Base-by-base conservation (phyloP, 768 basidiomycete species). In the Auricularia sp. region DNA sequence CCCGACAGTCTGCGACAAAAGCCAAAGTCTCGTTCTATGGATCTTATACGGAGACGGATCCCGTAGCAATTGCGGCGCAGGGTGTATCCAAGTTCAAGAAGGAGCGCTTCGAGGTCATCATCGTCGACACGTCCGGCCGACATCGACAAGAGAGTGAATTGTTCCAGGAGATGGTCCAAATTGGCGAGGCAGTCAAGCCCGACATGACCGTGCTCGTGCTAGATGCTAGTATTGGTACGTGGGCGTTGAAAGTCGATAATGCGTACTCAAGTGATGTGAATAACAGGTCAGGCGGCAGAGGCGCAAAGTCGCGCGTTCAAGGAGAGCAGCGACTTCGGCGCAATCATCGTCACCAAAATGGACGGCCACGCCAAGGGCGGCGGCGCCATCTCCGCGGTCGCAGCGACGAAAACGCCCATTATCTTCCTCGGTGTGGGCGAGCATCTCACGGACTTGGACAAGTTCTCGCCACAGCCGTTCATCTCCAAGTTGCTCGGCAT, bases 1-100 rank as follows among this genome's bases (percentile, higher is more conserved):
- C 97, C 11, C 88, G 97, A 72, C 97, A 99, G 78, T 98, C 96
- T 61, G 96, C 97, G 21, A 97, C 94, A 14, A 96, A 97, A 75
- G 97, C 97, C 44, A 98, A 98, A 74, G 93, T 99, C 14, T 94
- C 97, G 2, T 99, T 97, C 82, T 99, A 94, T 77, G 97, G 97
- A 23, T 94, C 91, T 62, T 98, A 99, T 77, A 99, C 97, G 44
- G 97, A 99, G 76, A 98, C 94, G 18, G 95, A 99, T 74, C 97
- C 97, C 2, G 97, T 98, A 6, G 81, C 87, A 0, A 98, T 97
- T 69, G 95, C 97, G 11, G 87, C 90, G 1, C 87, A 96, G 72
- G 97, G 97, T 73, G 97, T 98, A 10, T 78, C 86, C 11, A 98
- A 99, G 75, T 99, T 99, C 82, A 91, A 94, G 78, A 94, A 98